Evolutionary conservation across 2,329 filamentous ascomycete genomes (phyloP).

Genomic region (Diplodia corticola): DNA sequence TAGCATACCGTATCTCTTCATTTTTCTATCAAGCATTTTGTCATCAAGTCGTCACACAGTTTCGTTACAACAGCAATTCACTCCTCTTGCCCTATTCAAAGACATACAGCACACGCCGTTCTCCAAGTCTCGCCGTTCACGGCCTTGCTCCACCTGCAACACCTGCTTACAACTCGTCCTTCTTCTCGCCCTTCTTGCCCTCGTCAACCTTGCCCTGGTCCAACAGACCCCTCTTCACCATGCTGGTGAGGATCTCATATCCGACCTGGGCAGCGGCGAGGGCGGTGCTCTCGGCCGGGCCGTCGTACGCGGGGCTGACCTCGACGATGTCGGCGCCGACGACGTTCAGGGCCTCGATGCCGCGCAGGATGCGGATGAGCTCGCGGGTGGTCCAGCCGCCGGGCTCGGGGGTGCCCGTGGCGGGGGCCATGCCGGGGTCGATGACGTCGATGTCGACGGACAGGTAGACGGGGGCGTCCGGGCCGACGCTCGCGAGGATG

Average conservation of each 20-base stretch:
- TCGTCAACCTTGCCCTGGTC: conserved; percentile 36
- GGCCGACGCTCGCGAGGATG: conserved; percentile 72
- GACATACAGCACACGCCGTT: not conserved
- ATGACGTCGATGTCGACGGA: conserved; percentile 80
- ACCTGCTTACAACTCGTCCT: conserved; percentile 24
- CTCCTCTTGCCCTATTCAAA: not conserved
- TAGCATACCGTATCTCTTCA: not conserved
- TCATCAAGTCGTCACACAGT: not conserved
- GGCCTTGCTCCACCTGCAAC: not conserved
- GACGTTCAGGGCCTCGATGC: conserved; percentile 78
- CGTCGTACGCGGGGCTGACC: conserved; percentile 83
- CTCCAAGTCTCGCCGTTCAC: not conserved
- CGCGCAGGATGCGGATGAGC: conserved; percentile 78
- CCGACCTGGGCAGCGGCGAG: conserved; percentile 81
- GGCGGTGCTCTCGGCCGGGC: conserved; percentile 75
- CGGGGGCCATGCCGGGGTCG: conserved; percentile 71
- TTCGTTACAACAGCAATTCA: not conserved
- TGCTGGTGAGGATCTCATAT: conserved; percentile 80
- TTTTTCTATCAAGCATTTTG: not conserved
- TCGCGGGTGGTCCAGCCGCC: conserved; percentile 91
- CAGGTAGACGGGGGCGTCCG: conserved; percentile 76
- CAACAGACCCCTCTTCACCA: conserved; percentile 60
- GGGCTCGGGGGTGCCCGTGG: conserved; percentile 85
- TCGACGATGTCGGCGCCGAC: conserved; percentile 91
- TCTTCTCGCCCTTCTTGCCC: conserved; percentile 24